These are phyloP conservation scores for Hylodesmum podocarpum DNA, from an alignment of 306 rosid genomes.

Conservation along the genomic window DNA sequence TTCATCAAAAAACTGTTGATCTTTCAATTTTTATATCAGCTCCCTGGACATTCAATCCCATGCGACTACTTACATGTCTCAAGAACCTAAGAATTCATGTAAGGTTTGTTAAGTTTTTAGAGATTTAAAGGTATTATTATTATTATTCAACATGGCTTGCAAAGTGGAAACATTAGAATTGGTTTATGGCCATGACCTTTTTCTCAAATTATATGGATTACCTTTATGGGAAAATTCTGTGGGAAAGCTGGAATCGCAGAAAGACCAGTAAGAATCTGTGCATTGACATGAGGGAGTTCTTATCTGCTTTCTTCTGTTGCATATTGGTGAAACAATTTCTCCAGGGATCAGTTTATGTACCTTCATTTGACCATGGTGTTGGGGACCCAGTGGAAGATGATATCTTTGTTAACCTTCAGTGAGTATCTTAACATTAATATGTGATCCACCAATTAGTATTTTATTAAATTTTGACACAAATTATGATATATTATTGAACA, in stretches of 20 bases:
- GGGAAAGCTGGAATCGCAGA: constrained; percentile 8
- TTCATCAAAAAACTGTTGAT: constrained; percentile 33
- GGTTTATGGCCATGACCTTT: not conserved
- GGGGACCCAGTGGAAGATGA: constrained; percentile 94
- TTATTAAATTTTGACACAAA: not conserved
- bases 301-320: constrained; percentile 24
- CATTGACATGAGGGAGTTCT: constrained; percentile 24
- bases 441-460: not conserved
- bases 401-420: constrained; percentile 74
- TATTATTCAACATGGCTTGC: not conserved
- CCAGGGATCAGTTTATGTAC: constrained; percentile 91
- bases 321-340: constrained; percentile 43
- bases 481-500: not conserved
- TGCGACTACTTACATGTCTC: constrained; percentile 62
- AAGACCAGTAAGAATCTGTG: constrained; percentile 3
- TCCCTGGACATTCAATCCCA: constrained; percentile 96
- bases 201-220: constrained; percentile 21
- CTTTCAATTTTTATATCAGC: constrained; percentile 66
- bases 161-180: constrained; percentile 20
- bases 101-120: constrained; percentile 32
- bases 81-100: constrained; percentile 72
- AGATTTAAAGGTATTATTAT: not conserved
- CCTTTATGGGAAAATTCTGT: constrained; percentile 14
- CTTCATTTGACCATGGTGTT: constrained; percentile 91
- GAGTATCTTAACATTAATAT: constrained; percentile 45